These are phyloP conservation scores for Teratosphaeria epicoccoides DNA, from an alignment of 2,329 filamentous ascomycete species.

Conservation along the genomic window DNA sequence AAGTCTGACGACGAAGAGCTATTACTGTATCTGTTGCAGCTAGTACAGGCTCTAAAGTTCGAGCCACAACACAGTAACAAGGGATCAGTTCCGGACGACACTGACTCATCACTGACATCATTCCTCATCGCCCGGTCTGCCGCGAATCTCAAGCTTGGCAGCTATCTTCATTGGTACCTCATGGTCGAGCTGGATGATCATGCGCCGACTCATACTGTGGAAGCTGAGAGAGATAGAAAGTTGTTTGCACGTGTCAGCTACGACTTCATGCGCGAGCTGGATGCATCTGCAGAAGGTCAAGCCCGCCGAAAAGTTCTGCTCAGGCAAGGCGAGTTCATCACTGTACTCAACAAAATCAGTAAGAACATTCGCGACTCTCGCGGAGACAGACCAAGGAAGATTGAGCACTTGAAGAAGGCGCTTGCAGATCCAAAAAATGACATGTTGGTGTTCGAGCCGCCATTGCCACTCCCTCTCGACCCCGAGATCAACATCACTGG, in stretches of 20 bases:
- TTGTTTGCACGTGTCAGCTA: constrained; percentile 90
- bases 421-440: constrained; percentile 86
- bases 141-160: constrained; percentile 80
- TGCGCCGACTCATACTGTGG: constrained; percentile 47
- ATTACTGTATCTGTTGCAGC: constrained; percentile 78
- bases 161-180: constrained; percentile 95
- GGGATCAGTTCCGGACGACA: constrained; percentile 31
- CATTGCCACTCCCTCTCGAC: constrained; percentile 78
- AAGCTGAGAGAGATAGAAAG: constrained; percentile 56
- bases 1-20: constrained; percentile 91
- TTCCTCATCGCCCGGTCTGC: constrained; percentile 85
- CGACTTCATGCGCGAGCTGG: constrained; percentile 86
- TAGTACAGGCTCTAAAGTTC: constrained; percentile 93
- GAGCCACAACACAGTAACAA: constrained; percentile 54
- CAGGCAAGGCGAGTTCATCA: constrained; percentile 80
- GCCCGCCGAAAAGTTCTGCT: constrained; percentile 66
- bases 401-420: constrained; percentile 73
- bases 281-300: constrained; percentile 57
- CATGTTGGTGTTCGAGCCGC: constrained; percentile 69
- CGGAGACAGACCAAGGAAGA: constrained; percentile 67
- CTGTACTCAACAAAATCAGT: constrained; percentile 77
- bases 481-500: constrained; percentile 70
- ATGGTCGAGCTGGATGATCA: constrained; percentile 91
- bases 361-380: constrained; percentile 75
- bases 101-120: constrained; percentile 73